Conservation (phyloP, 352 stramenopile genomes). For the Globisporangium recalcitrans region DNA sequence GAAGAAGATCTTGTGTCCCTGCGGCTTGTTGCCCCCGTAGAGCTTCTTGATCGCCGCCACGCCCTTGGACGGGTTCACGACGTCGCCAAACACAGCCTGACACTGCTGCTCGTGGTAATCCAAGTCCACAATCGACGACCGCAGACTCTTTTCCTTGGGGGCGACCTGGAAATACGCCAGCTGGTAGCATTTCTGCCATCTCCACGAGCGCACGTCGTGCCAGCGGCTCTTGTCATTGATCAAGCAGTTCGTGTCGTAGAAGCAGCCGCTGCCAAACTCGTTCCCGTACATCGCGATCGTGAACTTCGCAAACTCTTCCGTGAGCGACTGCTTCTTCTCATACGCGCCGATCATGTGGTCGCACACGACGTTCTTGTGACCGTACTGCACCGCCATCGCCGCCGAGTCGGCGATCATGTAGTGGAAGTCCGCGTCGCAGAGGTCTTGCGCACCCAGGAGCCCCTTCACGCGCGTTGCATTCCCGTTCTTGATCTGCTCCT, state of each 20-base stretch:
- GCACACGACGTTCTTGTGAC: constrained; percentile 79
- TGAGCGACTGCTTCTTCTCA: constrained; percentile 43
- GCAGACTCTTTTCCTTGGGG: constrained; percentile 49
- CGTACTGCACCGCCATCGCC: constrained; percentile 87
- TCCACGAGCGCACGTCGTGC: constrained; percentile 77
- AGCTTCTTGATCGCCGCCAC: constrained; percentile 57
- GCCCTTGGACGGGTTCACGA: constrained; percentile 47
- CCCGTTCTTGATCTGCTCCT: constrained; percentile 41
- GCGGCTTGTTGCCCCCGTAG: constrained; percentile 71
- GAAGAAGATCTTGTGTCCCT: constrained; percentile 80
- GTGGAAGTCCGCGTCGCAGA: constrained; percentile 79
- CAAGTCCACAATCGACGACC: constrained; percentile 59
- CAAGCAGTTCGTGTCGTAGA: constrained; percentile 81
- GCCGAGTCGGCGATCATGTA: constrained; percentile 88
- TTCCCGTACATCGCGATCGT: constrained; percentile 74
- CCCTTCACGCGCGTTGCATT: constrained; percentile 56
- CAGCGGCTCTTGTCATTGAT: constrained; percentile 41
- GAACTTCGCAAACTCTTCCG: constrained; percentile 75
- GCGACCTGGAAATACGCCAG: constrained; percentile 86
- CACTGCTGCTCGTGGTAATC: constrained; percentile 83
- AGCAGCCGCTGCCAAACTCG: constrained; percentile 72
- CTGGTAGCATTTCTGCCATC: constrained; percentile 85
- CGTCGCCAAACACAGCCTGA: constrained; percentile 60
- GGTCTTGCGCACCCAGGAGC: constrained; percentile 52
- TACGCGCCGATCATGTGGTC: constrained; percentile 43